These are phyloP conservation scores for Candida ulmi DNA, from an alignment of 805 yeast species.

Conservation along the genomic window DNA sequence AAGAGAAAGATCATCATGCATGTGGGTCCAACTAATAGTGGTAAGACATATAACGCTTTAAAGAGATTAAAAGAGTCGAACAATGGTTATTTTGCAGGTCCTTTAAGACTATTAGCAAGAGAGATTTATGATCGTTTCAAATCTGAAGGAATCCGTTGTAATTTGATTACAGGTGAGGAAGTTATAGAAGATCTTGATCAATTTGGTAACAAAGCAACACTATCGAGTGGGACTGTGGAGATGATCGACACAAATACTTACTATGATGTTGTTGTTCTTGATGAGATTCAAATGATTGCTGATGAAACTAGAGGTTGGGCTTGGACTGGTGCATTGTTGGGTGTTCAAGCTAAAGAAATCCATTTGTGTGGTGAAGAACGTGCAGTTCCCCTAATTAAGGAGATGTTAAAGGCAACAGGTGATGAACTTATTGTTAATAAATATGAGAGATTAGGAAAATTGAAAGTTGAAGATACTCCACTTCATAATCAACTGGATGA, in stretches of 20 bases:
- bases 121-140: slow-evolving; percentile 85
- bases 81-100: slow-evolving; percentile 92
- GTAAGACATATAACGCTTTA: slow-evolving; percentile 85
- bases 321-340: slow-evolving; percentile 89
- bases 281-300: slow-evolving; percentile 93
- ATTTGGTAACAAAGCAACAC: slow-evolving; percentile 64
- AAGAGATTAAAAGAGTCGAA: slow-evolving; percentile 57
- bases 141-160: slow-evolving; percentile 61
- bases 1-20: slow-evolving; percentile 83
- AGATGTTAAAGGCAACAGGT: slow-evolving; percentile 64
- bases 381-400: slow-evolving; percentile 61
- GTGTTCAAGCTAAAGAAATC: slow-evolving; percentile 77
- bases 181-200: slow-evolving; percentile 65
- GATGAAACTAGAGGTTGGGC: slow-evolving; percentile 83
- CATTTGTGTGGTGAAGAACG: slow-evolving; percentile 94
- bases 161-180: slow-evolving; percentile 94
- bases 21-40: slow-evolving; percentile 96
- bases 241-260: slow-evolving; percentile 70
- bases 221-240: slow-evolving; percentile 88
- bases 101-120: slow-evolving; percentile 81
- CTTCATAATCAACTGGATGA: slow-evolving; percentile 29
- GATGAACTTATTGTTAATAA: slow-evolving; percentile 68
- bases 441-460: slow-evolving; percentile 71
- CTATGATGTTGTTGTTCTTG: slow-evolving; percentile 86
- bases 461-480: slow-evolving; percentile 45